These are phyloP conservation scores for Chlorella sp. DNA, from an alignment of 139 green algal genomes.

Conservation along the genomic window DNA sequence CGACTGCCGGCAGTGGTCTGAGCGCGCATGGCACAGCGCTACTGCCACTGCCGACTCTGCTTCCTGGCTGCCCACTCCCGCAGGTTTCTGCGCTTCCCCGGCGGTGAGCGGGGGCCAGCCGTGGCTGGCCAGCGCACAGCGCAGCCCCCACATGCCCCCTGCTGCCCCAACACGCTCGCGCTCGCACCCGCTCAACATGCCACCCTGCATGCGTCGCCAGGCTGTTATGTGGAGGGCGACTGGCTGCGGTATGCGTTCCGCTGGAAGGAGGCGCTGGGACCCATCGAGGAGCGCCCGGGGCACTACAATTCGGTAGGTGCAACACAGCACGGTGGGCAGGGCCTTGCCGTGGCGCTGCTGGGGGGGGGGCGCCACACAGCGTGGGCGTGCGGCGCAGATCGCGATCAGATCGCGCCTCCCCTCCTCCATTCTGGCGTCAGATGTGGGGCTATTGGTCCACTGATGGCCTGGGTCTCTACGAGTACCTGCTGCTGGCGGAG, in stretches of 20 bases:
- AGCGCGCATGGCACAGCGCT: too few species aligned
- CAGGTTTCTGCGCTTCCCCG: constrained; percentile 60
- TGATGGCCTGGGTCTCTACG: constrained; percentile 62
- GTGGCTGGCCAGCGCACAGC: too few species aligned
- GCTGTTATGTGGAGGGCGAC: constrained; percentile 65
- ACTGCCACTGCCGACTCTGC: too few species aligned
- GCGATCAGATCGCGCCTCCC: too few species aligned
- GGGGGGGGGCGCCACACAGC: too few species aligned
- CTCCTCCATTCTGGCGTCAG: not conserved
- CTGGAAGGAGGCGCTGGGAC: constrained; percentile 57
- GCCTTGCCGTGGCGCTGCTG: not conserved
- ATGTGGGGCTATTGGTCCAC: constrained; percentile 69
- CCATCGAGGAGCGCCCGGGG: constrained; percentile 42
- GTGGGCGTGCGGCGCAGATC: not conserved
- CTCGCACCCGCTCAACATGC: too few species aligned
- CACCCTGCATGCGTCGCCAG: too few species aligned
- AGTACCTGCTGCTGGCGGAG: constrained; percentile 67
- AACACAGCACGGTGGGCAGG: not conserved
- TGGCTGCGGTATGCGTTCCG: constrained; percentile 42
- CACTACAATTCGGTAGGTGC: constrained; percentile 51
- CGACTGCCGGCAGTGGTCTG: too few species aligned
- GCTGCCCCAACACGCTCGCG: too few species aligned
- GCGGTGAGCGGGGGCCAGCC: too few species aligned
- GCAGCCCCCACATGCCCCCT: too few species aligned
- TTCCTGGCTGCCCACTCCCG: not conserved